Evolutionary conservation across 164 flowering plant genomes (phyloP).

Genomic region (Magnolia kwangsiensis): DNA sequence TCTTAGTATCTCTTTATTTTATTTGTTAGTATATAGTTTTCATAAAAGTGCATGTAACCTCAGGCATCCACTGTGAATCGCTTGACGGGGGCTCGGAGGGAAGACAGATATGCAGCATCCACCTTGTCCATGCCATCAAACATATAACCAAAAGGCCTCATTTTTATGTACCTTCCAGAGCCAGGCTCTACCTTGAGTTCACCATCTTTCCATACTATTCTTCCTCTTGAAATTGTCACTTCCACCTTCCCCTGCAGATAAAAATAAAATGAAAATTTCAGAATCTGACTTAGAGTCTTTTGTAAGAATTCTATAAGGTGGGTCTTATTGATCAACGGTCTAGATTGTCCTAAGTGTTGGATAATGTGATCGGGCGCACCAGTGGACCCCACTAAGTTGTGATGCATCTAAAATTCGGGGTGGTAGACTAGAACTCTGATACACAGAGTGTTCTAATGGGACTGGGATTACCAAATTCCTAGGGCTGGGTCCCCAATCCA

Average conservation of each 20-base stretch:
- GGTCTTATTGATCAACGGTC: too few species aligned
- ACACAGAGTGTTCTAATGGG: too few species aligned
- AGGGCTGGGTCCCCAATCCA: too few species aligned
- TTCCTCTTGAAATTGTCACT: conserved; percentile 90
- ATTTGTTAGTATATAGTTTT: not conserved
- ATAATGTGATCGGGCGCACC: too few species aligned
- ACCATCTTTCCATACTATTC: conserved; percentile 76
- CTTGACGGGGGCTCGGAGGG: conserved; percentile 73
- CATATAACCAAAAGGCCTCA: conserved; percentile 73
- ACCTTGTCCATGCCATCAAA: conserved; percentile 65
- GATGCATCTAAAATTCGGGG: too few species aligned
- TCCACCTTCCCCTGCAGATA: conserved; percentile 82
- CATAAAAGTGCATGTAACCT: not conserved
- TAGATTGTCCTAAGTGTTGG: too few species aligned
- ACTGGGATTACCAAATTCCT: too few species aligned
- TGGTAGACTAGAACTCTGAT: too few species aligned
- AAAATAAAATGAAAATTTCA: not conserved
- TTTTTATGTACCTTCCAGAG: conserved; percentile 69
- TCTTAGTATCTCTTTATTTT: too few species aligned
- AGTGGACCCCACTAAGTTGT: too few species aligned
- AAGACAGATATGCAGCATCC: conserved; percentile 66
- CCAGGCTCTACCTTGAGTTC: conserved; percentile 72
- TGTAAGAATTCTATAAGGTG: too few species aligned
- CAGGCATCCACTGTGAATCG: conserved; percentile 34
- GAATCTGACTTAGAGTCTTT: too few species aligned